A percentile compares a stretch with the other conserved stretches of the same genome.
Evolutionary conservation across 2,329 filamentous ascomycete species (phyloP).

Genomic region (Trichocomaceae sp.): DNA sequence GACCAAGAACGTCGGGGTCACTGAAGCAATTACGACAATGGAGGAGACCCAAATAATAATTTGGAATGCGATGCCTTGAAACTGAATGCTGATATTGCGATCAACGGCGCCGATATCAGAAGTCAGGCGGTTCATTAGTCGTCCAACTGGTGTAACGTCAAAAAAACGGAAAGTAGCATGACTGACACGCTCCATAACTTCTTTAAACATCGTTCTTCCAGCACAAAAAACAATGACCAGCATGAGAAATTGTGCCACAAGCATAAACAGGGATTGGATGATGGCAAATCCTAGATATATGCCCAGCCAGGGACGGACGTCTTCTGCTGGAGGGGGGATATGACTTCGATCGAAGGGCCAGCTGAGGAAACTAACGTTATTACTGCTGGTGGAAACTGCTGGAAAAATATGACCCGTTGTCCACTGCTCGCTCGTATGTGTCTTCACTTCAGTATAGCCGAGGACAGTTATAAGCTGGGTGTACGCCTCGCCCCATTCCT

Average conservation of each 20-base stretch:
- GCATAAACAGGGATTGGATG: constrained; percentile 53
- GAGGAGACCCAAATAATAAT: constrained; percentile 65
- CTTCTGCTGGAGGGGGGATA: constrained; percentile 59
- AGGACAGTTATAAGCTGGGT: constrained; percentile 20
- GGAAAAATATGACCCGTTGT: constrained; percentile 15
- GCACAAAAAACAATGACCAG: constrained; percentile 74
- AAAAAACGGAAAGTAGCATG: constrained; percentile 83
- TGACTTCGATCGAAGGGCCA: constrained; percentile 10
- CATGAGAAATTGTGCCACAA: constrained; percentile 60
- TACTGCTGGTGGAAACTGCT: constrained; percentile 29
- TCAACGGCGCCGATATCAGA: constrained; percentile 87
- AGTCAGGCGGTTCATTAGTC: constrained; percentile 86
- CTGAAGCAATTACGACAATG: constrained; percentile 68
- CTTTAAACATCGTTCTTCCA: constrained; percentile 65
- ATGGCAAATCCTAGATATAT: constrained; percentile 62
- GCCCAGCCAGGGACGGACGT: constrained; percentile 68
- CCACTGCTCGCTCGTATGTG: constrained; percentile 10
- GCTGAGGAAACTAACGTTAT: constrained; percentile 13
- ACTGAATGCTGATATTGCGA: constrained; percentile 69
- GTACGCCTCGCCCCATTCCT: constrained; percentile 79
- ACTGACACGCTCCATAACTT: constrained; percentile 66
- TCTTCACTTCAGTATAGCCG: constrained; percentile 15
- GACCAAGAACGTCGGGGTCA: constrained; percentile 63
- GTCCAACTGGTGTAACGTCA: constrained; percentile 80
- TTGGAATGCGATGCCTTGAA: constrained; percentile 65